Evolutionary conservation across 1,284 basidiomycete genomes (phyloP), one percentile per base, ranked within the genome.

Genomic region (Moesziomyces sp.): DNA sequence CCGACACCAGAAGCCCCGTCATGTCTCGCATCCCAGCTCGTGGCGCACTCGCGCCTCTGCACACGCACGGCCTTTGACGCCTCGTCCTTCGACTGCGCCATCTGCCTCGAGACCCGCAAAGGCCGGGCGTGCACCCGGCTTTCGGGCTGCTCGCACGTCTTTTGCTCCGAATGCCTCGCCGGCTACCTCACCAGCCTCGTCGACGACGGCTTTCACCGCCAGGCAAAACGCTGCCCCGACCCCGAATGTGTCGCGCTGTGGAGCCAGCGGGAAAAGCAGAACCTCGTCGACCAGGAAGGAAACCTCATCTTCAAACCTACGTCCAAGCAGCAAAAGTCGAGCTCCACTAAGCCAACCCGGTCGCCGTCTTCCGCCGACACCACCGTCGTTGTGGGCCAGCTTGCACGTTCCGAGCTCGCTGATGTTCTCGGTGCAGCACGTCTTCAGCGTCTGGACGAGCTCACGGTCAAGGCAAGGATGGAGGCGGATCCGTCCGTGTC

Each of bases 31-130:
- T 50, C 61, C 21, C 66, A 64, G 44, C 65, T 74, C 10, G 5
- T 68, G 2, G 40, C 65, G 8, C 61, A 74, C 16, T 68, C 71
- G 3, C 57, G 65, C 4, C 57, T 65, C 6, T 74, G 71, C 58
- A 65, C 51, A 6, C 56, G 71, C n/a, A 55, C 60, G 13, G 58
- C 54, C 5, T 77, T 77, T 28, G 67, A 70, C 48, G 40, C 67
- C 23, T 54, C 71, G 2, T 62, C 61, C 2, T 77, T 77, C 51
- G 63, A 71, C 38, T 77, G 75, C 43, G 67, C 59, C 46, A 77
- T 77, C 51, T 77, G 75, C 40, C 67, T 77, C 21, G 75, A 77
- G 43, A 65, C 65, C 1, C 59, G 63, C 21, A 77, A 77, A 38
- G 75, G 75, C 13, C 47, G 58, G 43, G 49, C 60, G 5, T 77